These are phyloP conservation scores for Chaetomiaceae sp. DNA, from an alignment of 2,329 filamentous ascomycete species.

Conservation along the genomic window DNA sequence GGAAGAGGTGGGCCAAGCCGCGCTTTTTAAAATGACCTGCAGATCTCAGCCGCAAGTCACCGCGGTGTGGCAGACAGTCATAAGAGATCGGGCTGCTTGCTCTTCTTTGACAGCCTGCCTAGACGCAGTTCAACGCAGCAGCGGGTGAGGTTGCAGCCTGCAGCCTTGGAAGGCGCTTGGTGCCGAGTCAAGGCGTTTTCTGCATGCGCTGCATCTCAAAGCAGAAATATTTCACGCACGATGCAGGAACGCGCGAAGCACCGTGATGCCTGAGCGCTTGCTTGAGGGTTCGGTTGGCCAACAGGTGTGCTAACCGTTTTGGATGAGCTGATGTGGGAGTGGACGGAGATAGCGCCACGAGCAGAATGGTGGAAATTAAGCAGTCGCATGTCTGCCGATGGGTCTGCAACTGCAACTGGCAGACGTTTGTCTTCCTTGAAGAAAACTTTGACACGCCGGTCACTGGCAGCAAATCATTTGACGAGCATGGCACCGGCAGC, in stretches of 20 bases:
- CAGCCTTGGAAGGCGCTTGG: not conserved
- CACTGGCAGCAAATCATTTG: not conserved
- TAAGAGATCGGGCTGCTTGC: conserved; percentile 11
- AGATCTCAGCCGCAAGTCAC: conserved; percentile 18
- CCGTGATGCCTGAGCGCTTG: conserved; percentile 11
- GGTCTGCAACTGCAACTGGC: not conserved
- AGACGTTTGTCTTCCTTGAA: conserved; percentile 2
- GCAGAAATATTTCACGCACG: not conserved
- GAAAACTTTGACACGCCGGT: not conserved
- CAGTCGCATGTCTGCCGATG: not conserved
- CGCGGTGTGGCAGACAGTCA: not conserved
- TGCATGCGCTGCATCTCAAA: conserved; percentile 1
- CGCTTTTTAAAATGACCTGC: conserved; percentile 23
- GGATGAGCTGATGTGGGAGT: conserved; percentile 5
- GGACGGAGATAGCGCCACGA: not conserved
- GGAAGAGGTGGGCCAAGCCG: conserved; percentile 15
- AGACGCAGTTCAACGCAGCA: not conserved
- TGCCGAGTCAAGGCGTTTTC: conserved; percentile 2
- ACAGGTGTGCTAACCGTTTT: conserved; percentile 7
- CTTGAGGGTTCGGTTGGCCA: not conserved
- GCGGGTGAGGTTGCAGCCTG: conserved; percentile 4
- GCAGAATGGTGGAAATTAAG: conserved; percentile 1
- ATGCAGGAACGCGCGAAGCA: conserved; percentile 13
- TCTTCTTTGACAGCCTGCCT: not conserved
- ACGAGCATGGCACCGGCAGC: not conserved